Percentiles rank a stretch among this genome's conserved stretches.
These are phyloP conservation scores for Monosporascus sp. DNA, from an alignment of 2,329 filamentous ascomycete species.

Conservation along the genomic window DNA sequence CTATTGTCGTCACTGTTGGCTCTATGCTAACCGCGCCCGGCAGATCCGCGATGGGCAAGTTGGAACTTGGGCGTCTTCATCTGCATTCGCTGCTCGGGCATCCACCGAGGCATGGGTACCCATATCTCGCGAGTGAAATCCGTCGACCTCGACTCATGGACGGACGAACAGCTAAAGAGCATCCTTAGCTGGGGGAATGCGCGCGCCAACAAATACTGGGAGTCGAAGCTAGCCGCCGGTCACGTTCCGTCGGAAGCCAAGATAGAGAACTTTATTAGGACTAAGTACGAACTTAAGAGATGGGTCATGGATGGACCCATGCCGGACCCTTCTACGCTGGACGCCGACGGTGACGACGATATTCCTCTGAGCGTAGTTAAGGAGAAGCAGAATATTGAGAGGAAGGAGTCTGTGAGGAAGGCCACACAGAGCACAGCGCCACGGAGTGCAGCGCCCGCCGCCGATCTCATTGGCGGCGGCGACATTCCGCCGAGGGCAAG, in stretches of 20 bases:
- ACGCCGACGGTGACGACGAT: slow-evolving; percentile 82
- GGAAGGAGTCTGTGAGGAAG: slow-evolving; percentile 57
- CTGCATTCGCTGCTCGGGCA: slow-evolving; percentile 97
- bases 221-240: slow-evolving; percentile 83
- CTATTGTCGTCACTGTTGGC: slow-evolving; percentile 1
- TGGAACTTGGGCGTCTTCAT: slow-evolving; percentile 98
- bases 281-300: slow-evolving; percentile 97
- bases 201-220: slow-evolving; percentile 98
- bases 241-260: slow-evolving; percentile 94
- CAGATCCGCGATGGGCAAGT: slow-evolving; percentile 96
- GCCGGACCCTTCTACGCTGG: slow-evolving; percentile 84
- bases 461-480: slow-evolving; percentile 81
- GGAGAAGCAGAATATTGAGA: slow-evolving; percentile 60
- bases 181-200: slow-evolving; percentile 94
- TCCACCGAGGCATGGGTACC: slow-evolving; percentile 97
- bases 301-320: slow-evolving; percentile 99
- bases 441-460: slow-evolving; percentile 39
- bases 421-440: slow-evolving; percentile 38
- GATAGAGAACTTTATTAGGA: slow-evolving; percentile 99
- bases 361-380: slow-evolving; percentile 59
- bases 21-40: background rate
- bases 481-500: slow-evolving; percentile 65
- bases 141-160: slow-evolving; percentile 97
- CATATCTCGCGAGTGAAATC: slow-evolving; percentile 98
- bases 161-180: slow-evolving; percentile 93